phyloP scores from a whole-genome alignment of 495 filamentous ascomycete species.

The Margaritispora aquatica region DNA sequence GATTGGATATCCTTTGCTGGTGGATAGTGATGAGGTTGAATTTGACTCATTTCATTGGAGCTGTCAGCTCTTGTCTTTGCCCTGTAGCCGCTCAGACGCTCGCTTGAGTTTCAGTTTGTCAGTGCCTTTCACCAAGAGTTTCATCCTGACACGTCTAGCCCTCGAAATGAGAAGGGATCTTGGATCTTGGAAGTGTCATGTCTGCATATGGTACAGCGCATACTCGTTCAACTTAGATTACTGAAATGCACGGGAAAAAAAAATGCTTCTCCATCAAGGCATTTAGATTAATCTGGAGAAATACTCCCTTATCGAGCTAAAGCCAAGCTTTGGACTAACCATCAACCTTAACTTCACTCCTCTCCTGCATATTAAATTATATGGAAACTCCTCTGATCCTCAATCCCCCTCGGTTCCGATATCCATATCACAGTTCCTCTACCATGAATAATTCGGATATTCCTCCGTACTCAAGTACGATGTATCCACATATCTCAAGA shows the following conservation, averaged over 20 bases:
- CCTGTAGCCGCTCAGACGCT: neutral
- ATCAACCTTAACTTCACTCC: neutral
- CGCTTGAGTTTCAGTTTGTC: neutral
- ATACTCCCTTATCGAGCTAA: neutral
- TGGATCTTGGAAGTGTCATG: too few species aligned
- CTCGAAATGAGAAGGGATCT: neutral
- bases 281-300: neutral
- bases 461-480: neutral
- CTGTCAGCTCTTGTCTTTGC: neutral
- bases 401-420: neutral
- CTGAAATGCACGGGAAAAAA: too few species aligned
- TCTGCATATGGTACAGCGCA: neutral
- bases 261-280: neutral
- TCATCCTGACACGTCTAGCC: neutral
- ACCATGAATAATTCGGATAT: neutral
- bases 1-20: neutral
- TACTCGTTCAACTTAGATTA: too few species aligned
- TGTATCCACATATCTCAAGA: too few species aligned
- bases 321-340: neutral
- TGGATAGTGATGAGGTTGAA: neutral
- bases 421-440: neutral
- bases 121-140: neutral
- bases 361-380: neutral
- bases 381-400: neutral
- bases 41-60: neutral